Conservation (phyloP, 2,329 filamentous ascomycete species). For the Cytospora schulzeri region DNA sequence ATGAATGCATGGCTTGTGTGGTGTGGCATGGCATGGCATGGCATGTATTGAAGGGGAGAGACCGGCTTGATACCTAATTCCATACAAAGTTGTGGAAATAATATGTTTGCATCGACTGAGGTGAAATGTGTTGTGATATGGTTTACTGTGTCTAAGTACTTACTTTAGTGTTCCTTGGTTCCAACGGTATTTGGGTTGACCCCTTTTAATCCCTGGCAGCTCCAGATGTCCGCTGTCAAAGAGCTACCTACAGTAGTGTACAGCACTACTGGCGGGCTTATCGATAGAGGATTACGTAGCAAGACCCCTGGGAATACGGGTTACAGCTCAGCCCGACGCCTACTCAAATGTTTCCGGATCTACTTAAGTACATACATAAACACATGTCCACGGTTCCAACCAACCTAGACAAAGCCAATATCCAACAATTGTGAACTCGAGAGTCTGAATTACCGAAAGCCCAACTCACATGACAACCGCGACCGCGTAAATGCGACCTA, state of each 20-base stretch:
- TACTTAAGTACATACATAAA: neutral
- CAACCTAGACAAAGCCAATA: neutral
- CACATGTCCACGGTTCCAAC: neutral
- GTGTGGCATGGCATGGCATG: neutral
- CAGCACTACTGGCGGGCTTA: slow-evolving; percentile 4
- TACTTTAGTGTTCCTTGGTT: too few species aligned
- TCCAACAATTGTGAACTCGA: neutral
- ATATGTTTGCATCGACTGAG: neutral
- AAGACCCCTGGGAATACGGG: slow-evolving; percentile 20
- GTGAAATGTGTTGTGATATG: neutral
- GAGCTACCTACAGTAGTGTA: too few species aligned
- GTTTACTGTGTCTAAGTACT: too few species aligned
- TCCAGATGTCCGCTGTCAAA: neutral
- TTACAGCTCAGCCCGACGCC: neutral
- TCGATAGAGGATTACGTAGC: slow-evolving; percentile 27
- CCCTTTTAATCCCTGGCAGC: neutral
- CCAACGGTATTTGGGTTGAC: neutral
- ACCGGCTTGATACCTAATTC: slow-evolving; percentile 18
- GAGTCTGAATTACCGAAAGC: neutral
- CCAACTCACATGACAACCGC: neutral
- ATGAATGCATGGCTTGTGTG: slow-evolving; percentile 7
- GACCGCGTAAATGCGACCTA: slow-evolving; percentile 12
- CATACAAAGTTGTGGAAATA: slow-evolving; percentile 2
- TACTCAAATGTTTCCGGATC: neutral
- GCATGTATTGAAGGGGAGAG: slow-evolving; percentile 2